Percentiles rank a stretch among this genome's conserved stretches.
Evolutionary conservation across 2,329 filamentous ascomycete genomes (phyloP).

Genomic region (Moelleriella libera): DNA sequence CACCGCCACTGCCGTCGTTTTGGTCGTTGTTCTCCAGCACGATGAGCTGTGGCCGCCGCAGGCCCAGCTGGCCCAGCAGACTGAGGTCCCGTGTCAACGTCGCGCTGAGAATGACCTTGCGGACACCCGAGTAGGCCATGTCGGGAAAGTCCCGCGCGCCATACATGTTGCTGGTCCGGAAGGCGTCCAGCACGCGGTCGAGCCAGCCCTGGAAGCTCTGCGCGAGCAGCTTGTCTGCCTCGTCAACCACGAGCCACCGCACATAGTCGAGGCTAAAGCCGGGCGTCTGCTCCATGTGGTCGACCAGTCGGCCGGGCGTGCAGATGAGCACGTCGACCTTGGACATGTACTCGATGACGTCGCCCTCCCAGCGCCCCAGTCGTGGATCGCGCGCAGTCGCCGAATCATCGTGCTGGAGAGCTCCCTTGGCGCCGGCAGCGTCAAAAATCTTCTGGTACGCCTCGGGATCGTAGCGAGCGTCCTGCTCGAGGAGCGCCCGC

Average conservation of each 20-base stretch:
- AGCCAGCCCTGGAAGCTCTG: conserved; percentile 93
- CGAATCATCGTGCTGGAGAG: conserved; percentile 8
- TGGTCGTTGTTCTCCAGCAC: conserved; percentile 46
- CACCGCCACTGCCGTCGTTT: background rate
- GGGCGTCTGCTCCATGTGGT: conserved; percentile 72
- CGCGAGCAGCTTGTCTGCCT: conserved; percentile 81
- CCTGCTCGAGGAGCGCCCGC: conserved; percentile 27
- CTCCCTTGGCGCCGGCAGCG: conserved; percentile 7
- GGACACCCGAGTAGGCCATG: conserved; percentile 39
- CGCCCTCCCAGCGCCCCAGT: conserved; percentile 20
- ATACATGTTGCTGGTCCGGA: conserved; percentile 31
- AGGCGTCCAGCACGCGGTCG: conserved; percentile 50
- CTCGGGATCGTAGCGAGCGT: conserved; percentile 48
- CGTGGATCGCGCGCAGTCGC: conserved; percentile 11
- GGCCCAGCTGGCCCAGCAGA: conserved; percentile 57
- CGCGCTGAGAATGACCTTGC: conserved; percentile 79
- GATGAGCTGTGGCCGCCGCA: conserved; percentile 62
- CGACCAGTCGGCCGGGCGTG: conserved; percentile 82
- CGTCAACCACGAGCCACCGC: conserved; percentile 83
- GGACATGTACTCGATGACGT: conserved; percentile 52
- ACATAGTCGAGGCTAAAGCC: conserved; percentile 69
- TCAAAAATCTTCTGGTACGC: conserved; percentile 24
- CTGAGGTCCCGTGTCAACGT: conserved; percentile 83
- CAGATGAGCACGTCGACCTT: conserved; percentile 81
- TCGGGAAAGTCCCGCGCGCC: conserved; percentile 39